Evolutionary conservation across 176 grass and related monocot species (phyloP).

Genomic region (Oryza glumipatula): DNA sequence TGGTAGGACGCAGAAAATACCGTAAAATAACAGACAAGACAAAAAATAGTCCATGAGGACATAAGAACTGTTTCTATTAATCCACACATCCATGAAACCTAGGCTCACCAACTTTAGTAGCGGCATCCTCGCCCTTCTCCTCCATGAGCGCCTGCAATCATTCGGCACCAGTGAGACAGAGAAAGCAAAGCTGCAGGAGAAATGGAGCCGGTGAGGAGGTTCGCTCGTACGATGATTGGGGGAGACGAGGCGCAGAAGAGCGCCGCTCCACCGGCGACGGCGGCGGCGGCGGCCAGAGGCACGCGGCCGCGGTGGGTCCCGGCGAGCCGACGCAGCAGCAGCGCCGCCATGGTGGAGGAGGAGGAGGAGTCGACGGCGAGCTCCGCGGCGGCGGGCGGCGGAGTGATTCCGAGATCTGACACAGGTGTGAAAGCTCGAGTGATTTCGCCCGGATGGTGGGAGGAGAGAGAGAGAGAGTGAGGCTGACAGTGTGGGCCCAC

Average conservation of each 20-base stretch:
- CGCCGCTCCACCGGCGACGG: constrained; percentile 47
- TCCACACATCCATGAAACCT: constrained; percentile 1
- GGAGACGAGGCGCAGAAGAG: constrained; percentile 59
- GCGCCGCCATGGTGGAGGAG: constrained; percentile 55
- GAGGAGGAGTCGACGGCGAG: neutral
- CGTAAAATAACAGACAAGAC: neutral
- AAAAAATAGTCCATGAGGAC: neutral
- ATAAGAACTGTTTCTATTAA: neutral
- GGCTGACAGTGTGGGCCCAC: neutral
- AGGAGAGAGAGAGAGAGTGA: neutral
- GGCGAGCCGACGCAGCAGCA: constrained; percentile 67
- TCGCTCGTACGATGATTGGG: constrained; percentile 50
- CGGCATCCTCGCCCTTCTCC: constrained; percentile 48
- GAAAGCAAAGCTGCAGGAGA: constrained; percentile 18
- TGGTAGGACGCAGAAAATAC: neutral
- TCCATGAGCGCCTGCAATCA: constrained; percentile 78
- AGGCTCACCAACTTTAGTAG: constrained; percentile 70
- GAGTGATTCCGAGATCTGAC: constrained; percentile 49
- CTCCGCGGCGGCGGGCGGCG: neutral
- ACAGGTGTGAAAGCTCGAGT: neutral
- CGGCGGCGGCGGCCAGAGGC: constrained; percentile 55
- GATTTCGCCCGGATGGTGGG: neutral
- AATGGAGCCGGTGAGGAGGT: constrained; percentile 30
- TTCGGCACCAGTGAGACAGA: constrained; percentile 7
- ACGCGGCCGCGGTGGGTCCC: constrained; percentile 37